Percentiles rank a stretch among this genome's conserved stretches.
Conservation (phyloP, 2,329 filamentous ascomycete genomes). For the Ophiostoma perfectum region DNA sequence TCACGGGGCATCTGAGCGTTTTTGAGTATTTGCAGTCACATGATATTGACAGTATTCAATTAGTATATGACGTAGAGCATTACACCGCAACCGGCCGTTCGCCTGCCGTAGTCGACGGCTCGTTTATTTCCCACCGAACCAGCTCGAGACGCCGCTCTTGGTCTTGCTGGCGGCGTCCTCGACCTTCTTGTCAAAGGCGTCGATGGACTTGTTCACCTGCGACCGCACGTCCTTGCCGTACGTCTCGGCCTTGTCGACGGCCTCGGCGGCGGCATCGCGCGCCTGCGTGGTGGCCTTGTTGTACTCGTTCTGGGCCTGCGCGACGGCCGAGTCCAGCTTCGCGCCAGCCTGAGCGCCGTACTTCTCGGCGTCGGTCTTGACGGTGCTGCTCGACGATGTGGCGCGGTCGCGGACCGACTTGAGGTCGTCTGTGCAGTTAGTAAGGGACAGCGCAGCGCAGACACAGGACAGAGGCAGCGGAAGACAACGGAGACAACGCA, state of each 20-base stretch:
- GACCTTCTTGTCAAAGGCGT: constrained; percentile 77
- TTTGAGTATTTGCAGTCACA: background rate
- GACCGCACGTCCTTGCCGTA: constrained; percentile 54
- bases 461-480: background rate
- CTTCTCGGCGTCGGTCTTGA: constrained; percentile 59
- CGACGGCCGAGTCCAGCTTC: constrained; percentile 64
- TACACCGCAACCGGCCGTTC: background rate
- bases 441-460: too few species aligned
- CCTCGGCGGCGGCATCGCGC: constrained; percentile 68
- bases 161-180: constrained; percentile 73
- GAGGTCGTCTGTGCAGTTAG: constrained; percentile 60
- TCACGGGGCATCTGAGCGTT: background rate
- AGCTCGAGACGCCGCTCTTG: constrained; percentile 76
- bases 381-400: constrained; percentile 60
- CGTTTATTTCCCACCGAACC: constrained; percentile 65
- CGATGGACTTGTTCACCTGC: constrained; percentile 64
- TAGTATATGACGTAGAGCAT: background rate
- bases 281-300: constrained; percentile 44
- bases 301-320: constrained; percentile 56
- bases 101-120: background rate
- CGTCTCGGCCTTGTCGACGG: constrained; percentile 71
- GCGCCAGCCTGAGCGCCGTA: constrained; percentile 57
- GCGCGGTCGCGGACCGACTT: constrained; percentile 61
- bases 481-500: constrained; percentile 39
- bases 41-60: background rate